Evolutionary conservation across 2,329 filamentous ascomycete species (phyloP).

Genomic region (Colletotrichum graminicola): DNA sequence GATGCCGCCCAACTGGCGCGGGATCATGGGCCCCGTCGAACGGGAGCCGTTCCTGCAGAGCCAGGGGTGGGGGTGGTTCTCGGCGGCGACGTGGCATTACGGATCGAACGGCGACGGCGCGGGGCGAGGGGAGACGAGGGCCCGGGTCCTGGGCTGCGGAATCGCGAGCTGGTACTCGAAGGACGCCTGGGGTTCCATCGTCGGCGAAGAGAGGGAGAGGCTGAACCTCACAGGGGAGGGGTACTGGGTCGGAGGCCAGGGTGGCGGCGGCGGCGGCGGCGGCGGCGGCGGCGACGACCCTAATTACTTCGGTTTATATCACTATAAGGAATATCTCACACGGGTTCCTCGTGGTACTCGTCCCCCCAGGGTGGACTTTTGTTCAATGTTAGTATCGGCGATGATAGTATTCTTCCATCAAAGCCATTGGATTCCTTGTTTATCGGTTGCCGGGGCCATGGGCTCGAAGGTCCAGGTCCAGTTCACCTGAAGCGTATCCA

Average conservation of each 20-base stretch:
- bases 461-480: no score
- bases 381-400: no score
- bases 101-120: slow-evolving; percentile 53
- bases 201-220: slow-evolving; percentile 50
- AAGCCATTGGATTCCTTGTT: no score
- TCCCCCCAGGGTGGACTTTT: no score
- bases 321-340: no score
- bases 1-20: slow-evolving; percentile 54
- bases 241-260: slow-evolving; percentile 50
- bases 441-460: no score
- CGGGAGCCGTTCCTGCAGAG: slow-evolving; percentile 56
- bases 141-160: slow-evolving; percentile 56
- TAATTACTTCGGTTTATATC: no score
- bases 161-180: slow-evolving; percentile 61
- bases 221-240: slow-evolving; percentile 59
- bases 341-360: no score
- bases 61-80: slow-evolving; percentile 60
- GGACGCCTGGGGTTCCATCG: slow-evolving; percentile 44
- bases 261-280: slow-evolving; percentile 45
- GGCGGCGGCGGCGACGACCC: slow-evolving; percentile 50
- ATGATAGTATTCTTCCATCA: no score
- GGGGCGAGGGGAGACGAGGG: slow-evolving; percentile 57
- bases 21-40: slow-evolving; percentile 26
- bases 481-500: no score
- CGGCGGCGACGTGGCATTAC: slow-evolving; percentile 58